phyloP scores from a whole-genome alignment of 2,329 filamentous ascomycete species.

The Ustulina deusta region DNA sequence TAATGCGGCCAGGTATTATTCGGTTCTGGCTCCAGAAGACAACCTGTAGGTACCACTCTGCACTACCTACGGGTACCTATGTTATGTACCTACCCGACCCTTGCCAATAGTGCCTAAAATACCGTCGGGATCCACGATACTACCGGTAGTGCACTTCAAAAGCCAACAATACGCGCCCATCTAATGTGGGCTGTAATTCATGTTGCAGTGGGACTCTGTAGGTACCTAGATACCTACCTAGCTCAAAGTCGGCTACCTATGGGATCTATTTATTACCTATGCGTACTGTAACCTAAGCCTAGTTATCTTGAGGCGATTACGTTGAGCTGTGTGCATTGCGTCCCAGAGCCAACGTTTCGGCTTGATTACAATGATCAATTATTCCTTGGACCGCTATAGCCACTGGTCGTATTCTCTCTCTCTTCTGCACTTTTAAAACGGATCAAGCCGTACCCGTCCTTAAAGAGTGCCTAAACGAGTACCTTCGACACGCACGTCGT shows the following conservation, averaged over 20 bases:
- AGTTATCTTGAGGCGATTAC: too few relatives aligned
- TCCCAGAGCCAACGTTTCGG: background rate
- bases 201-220: too few relatives aligned
- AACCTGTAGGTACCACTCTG: constrained; percentile 9
- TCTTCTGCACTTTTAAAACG: background rate
- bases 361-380: background rate
- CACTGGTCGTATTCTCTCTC: background rate
- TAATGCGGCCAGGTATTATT: constrained; percentile 28
- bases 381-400: constrained; percentile 2
- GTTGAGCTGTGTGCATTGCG: too few relatives aligned
- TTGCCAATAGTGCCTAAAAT: background rate
- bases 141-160: background rate
- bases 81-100: background rate
- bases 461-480: background rate
- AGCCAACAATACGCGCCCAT: background rate
- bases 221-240: background rate
- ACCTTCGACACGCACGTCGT: background rate
- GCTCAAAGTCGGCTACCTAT: too few relatives aligned
- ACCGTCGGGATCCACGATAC: background rate
- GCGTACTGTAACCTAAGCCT: background rate
- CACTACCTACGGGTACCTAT: background rate
- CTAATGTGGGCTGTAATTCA: too few relatives aligned
- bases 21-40: constrained; percentile 4
- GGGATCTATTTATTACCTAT: too few relatives aligned
- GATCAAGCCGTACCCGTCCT: background rate